These are phyloP conservation scores for Camellia lanceoleosa DNA, from an alignment of 148 eudicot species.

Conservation along the genomic window DNA sequence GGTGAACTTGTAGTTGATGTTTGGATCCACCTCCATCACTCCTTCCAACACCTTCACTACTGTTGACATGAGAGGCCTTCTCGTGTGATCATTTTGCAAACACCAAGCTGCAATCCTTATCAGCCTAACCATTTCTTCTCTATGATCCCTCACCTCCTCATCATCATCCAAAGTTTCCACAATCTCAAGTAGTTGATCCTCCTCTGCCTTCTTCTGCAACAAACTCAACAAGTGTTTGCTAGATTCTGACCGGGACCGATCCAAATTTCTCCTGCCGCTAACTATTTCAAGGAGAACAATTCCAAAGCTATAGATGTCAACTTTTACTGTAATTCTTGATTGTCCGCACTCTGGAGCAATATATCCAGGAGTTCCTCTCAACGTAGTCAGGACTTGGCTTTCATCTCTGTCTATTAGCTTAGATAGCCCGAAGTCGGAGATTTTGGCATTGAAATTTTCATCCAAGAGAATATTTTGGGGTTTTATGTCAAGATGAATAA, in stretches of 20 bases:
- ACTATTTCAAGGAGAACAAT: constrained; percentile 17
- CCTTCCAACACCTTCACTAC: constrained; percentile 24
- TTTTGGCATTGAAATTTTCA: constrained; percentile 17
- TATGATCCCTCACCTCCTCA: not conserved
- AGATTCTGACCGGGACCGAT: not conserved
- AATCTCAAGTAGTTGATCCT: constrained; percentile 5
- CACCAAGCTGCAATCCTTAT: not conserved
- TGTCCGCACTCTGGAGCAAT: constrained; percentile 14
- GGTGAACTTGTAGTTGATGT: constrained; percentile 7
- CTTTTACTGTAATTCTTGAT: not conserved
- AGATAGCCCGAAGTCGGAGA: constrained; percentile 18
- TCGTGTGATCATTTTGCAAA: constrained; percentile 10
- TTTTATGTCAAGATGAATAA: constrained; percentile 22
- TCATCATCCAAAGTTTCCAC: constrained; percentile 3
- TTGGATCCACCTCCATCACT: constrained; percentile 17
- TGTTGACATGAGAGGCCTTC: constrained; percentile 17
- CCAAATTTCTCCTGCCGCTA: constrained; percentile 12
- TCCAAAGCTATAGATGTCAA: constrained; percentile 17
- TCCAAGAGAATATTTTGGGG: not conserved
- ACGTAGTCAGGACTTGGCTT: constrained; percentile 6
- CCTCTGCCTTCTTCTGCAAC: constrained; percentile 16
- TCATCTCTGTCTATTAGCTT: constrained; percentile 12
- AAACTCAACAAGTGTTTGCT: constrained; percentile 13
- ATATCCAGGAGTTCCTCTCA: constrained; percentile 23
- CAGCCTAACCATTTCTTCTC: constrained; percentile 9